Evolutionary conservation across 2,329 filamentous ascomycete genomes (phyloP).

Genomic region (Colletotrichum sp.): DNA sequence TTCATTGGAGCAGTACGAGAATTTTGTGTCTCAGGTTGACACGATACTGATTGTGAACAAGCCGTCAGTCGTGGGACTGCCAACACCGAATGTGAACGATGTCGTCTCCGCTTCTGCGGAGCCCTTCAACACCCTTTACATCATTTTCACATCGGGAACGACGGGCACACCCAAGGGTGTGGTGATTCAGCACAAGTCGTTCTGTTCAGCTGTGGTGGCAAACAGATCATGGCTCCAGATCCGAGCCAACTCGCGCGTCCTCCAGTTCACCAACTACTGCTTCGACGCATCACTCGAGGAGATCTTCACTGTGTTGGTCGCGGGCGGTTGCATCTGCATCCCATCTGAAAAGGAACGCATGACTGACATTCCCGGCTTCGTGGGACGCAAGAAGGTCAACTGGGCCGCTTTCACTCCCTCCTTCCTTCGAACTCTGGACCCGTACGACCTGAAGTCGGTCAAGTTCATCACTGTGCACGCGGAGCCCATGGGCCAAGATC

Average conservation of each 20-base stretch:
- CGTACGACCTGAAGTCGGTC: constrained; percentile 38
- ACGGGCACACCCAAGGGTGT: constrained; percentile 57
- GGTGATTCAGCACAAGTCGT: constrained; percentile 35
- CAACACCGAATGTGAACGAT: background rate
- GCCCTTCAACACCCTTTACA: constrained; percentile 24
- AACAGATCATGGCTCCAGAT: constrained; percentile 11
- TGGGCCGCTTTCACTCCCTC: constrained; percentile 63
- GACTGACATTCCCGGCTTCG: constrained; percentile 52
- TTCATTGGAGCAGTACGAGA: background rate
- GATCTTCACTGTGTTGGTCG: constrained; percentile 54
- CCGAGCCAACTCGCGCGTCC: background rate
- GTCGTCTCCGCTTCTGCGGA: background rate
- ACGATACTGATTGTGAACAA: background rate
- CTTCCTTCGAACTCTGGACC: constrained; percentile 51
- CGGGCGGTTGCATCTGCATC: constrained; percentile 45
- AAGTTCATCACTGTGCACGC: constrained; percentile 37
- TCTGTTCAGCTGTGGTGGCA: constrained; percentile 24
- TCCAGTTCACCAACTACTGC: constrained; percentile 56
- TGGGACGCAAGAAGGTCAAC: constrained; percentile 55
- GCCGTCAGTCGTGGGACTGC: background rate
- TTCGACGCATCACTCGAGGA: constrained; percentile 59
- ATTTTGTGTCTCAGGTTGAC: background rate
- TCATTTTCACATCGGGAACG: constrained; percentile 60
- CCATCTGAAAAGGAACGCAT: constrained; percentile 43
- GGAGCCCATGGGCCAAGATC: constrained; percentile 26